Base-by-base conservation (phyloP, 1,139 yeast species). In the Suhomyces bribrorum region DNA sequence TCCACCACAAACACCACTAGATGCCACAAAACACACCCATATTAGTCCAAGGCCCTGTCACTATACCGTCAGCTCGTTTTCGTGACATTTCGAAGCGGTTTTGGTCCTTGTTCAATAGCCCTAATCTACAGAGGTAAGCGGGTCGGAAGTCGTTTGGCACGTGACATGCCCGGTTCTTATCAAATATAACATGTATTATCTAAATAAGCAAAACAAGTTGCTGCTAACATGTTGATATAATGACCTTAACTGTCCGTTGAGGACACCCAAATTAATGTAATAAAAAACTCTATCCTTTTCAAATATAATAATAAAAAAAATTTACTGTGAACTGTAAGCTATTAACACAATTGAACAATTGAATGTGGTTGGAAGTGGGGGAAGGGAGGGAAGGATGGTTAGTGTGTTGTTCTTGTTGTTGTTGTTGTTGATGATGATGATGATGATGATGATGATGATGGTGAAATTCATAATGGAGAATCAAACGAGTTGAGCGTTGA, bases 401-500 rank as follows among this genome's bases (percentile, higher is more conserved):
- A 20, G 8, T 8, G 11, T 20, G 23, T n/a, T n/a, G 18, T 11
- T 23, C 9, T 13, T 24, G 39, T 31, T 18, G 17, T n/a, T n/a
- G n/a, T n/a, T n/a, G 38, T 17, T 23, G 44, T 32, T 40, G 39
- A 29, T 26, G 39, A 27, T 26, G 28, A 25, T 14, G 31, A 20
- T 14, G 38, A 29, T 25, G 40, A 30, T 27, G 27, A 24, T 17
- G 26, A 24, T 20, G 22, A 37, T 38, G 43, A 28, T 34, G 30
- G 36, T 33, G 50, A 49, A 48, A 42, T 42, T 40, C 38, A 37
- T 37, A 34, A 39, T 42, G 31, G 38, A 35, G 49, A 52, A 47
- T 48, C 66, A 69, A 20, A 70, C 78, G 78, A 74, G 80, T 75
- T 75, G 80, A 75, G 77, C 80, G 73, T 62, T 66, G 66, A 48